Evolutionary conservation across 2,329 filamentous ascomycete genomes (phyloP).

Genomic region (Hymenoscyphus linearis): DNA sequence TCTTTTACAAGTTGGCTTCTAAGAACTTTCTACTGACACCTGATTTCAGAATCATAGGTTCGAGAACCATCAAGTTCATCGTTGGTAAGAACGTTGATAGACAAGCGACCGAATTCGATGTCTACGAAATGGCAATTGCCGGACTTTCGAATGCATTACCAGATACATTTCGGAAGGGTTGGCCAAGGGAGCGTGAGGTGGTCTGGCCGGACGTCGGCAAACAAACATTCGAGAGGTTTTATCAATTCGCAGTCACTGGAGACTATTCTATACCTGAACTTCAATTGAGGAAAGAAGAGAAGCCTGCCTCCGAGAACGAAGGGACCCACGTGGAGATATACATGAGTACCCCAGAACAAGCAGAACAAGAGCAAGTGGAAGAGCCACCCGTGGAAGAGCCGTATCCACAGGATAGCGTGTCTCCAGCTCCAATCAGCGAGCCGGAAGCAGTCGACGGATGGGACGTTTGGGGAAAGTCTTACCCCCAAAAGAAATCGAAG

Average conservation of each 20-base stretch:
- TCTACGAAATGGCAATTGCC: conserved; percentile 21
- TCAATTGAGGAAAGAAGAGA: conserved; percentile 1
- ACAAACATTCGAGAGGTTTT: conserved; percentile 20
- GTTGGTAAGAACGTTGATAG: conserved; percentile 18
- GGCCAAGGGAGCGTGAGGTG: conserved; percentile 6
- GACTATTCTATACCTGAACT: conserved; percentile 20
- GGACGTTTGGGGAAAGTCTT: too few species aligned
- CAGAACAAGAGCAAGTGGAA: neutral
- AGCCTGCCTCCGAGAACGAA: too few species aligned
- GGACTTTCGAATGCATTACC: conserved; percentile 16
- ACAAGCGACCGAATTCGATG: conserved; percentile 10
- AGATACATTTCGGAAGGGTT: conserved; percentile 10
- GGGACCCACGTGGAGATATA: neutral
- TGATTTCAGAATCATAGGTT: conserved; percentile 17
- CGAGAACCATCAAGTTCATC: conserved; percentile 19
- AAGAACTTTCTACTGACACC: too few species aligned
- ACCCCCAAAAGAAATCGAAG: too few species aligned
- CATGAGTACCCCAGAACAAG: neutral
- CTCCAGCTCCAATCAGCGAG: too few species aligned
- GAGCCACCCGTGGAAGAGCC: neutral
- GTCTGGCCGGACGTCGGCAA: conserved; percentile 18
- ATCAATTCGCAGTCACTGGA: conserved; percentile 23
- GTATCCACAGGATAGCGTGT: neutral
- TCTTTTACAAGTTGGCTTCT: too few species aligned
- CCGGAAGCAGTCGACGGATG: too few species aligned